A percentile compares a stretch with the other conserved stretches of the same genome.
Evolutionary conservation across 1,139 yeast species (phyloP).

Genomic region (Eremothecium cymbalariae): DNA sequence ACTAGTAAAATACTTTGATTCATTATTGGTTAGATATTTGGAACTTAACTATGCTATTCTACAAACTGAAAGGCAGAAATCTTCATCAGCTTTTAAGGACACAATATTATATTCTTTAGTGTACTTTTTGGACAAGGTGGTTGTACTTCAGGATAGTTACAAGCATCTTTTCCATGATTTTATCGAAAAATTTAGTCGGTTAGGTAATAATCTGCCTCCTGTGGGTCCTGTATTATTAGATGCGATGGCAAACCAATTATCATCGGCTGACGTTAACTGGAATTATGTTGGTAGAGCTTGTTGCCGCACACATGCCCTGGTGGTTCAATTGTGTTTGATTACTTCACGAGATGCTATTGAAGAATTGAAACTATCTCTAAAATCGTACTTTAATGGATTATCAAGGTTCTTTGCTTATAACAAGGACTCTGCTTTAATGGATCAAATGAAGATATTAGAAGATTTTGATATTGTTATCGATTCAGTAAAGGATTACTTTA

Average conservation of each 20-base stretch:
- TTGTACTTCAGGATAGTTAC: slow-evolving; percentile 61
- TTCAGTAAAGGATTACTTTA: slow-evolving; percentile 37
- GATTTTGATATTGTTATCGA: slow-evolving; percentile 47
- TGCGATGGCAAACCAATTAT: slow-evolving; percentile 41
- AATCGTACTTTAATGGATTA: slow-evolving; percentile 36
- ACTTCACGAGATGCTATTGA: slow-evolving; percentile 24
- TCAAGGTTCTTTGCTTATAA: slow-evolving; percentile 43
- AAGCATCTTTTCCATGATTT: slow-evolving; percentile 48
- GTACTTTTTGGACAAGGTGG: slow-evolving; percentile 52
- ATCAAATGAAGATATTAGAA: slow-evolving; percentile 53
- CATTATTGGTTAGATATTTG: slow-evolving; percentile 17
- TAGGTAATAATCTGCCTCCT: slow-evolving; percentile 30
- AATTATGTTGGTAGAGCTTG: slow-evolving; percentile 54
- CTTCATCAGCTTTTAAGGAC: slow-evolving; percentile 17
- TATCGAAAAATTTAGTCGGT: slow-evolving; percentile 20
- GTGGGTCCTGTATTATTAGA: slow-evolving; percentile 47
- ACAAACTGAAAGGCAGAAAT: slow-evolving; percentile 7
- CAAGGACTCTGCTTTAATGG: slow-evolving; percentile 44
- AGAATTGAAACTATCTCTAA: slow-evolving; percentile 33
- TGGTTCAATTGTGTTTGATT: slow-evolving; percentile 37
- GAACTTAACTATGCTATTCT: slow-evolving; percentile 15
- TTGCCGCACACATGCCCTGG: slow-evolving; percentile 49
- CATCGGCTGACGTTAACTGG: slow-evolving; percentile 50
- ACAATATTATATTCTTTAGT: slow-evolving; percentile 48
- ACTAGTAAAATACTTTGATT: slow-evolving; percentile 20